Evolutionary conservation across 345 rosid genomes (phyloP), one percentile per base, ranked within the genome.

Genomic region (Pelargonium nanum): DNA sequence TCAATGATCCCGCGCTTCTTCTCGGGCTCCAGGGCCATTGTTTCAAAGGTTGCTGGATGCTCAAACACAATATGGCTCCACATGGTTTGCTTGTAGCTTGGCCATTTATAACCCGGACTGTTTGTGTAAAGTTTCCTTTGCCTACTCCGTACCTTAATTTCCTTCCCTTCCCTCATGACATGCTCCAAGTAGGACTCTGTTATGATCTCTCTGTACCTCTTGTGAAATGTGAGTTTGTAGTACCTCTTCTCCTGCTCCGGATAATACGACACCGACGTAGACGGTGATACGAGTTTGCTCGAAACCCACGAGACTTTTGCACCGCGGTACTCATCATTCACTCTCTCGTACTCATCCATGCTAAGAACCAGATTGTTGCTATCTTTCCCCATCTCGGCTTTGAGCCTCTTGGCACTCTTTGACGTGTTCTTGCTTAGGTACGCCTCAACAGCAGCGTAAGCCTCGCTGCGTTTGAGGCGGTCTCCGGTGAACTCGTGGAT

Each of bases 91-190:
- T 68, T 78, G 71, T 58, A 65, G 71, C 76, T 70, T 5, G 79
- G 77, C 83, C 83, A 81, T 55, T 72, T 82, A 50, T 72, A 66
- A 22, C 75, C 78, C 22, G 86, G 74, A 58, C 81, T 73, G 9
- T 82, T 82, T 0, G 83, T 82, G 44, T 76, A 82, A 58, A 82
- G 83, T 75, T 79, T 82, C 72, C 86, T 77, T 59, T 82, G 80
- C 72, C 81, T 67, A 20, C 75, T 75, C 9, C 60, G 64, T 24
- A 62, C 68, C 63, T 58, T 64, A 3, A 78, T 72, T 52, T 81
- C 86, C 63, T 70, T 82, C 62, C 86, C 86, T 67, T 78, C 74
- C 57, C 55, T 77, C 53, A 77, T 54, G 26, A 74, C 77, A 64
- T 82, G 81, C 60, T 56, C 65, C 75, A 82, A 56, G 61, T 82